These are phyloP conservation scores for Hibiscus trionum DNA, from an alignment of 345 rosid genomes.

Conservation along the genomic window DNA sequence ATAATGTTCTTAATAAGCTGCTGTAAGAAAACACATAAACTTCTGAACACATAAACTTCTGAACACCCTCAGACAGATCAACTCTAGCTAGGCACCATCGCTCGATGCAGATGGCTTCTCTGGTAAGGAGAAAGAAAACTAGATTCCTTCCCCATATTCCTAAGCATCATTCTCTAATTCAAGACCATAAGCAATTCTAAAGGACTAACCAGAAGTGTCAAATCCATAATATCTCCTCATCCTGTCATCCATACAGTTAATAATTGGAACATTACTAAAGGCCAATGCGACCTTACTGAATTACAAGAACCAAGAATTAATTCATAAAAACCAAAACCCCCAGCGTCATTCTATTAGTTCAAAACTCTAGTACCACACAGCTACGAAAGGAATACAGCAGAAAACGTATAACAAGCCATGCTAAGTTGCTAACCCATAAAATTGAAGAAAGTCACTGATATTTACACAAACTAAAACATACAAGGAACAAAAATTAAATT, in stretches of 20 bases:
- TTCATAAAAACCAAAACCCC: background rate
- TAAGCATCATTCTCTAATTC: background rate
- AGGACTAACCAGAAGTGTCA: background rate
- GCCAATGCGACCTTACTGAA: background rate
- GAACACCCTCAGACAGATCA: background rate
- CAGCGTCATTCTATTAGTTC: background rate
- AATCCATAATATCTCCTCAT: background rate
- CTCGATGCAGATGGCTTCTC: too few species aligned
- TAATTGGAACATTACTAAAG: background rate
- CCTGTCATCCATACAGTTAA: conserved; percentile 1
- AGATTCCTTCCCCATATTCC: background rate
- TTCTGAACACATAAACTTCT: background rate
- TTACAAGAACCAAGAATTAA: background rate
- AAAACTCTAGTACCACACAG: background rate
- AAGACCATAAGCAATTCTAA: background rate
- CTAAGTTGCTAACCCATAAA: background rate
- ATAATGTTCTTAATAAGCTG: background rate
- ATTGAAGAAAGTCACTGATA: background rate
- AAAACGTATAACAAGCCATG: background rate
- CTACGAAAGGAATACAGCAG: too few species aligned
- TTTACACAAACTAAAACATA: background rate
- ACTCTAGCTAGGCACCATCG: background rate
- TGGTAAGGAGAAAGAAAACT: background rate
- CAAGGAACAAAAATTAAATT: background rate
- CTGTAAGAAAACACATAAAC: background rate